A percentile compares a stretch with the other conserved stretches of the same genome.
phyloP scores from a whole-genome alignment of 441 rosid genomes.

The Mallotus repandus region DNA sequence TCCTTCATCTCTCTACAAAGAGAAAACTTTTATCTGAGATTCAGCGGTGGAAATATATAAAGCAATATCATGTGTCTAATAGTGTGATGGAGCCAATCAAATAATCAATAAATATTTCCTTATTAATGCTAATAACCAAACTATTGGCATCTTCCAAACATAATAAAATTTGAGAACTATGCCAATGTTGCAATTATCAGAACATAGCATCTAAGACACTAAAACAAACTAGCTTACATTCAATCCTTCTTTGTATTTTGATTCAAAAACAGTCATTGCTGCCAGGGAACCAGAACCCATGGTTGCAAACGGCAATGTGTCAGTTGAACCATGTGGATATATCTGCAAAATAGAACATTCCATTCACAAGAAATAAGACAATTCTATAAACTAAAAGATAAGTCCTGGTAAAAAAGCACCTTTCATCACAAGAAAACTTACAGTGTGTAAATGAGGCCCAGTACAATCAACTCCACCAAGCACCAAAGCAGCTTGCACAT shows the following conservation, averaged over 20 bases:
- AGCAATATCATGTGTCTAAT: background rate
- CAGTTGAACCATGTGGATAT: conserved; percentile 97
- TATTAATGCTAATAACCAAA: background rate
- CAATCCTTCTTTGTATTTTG: conserved; percentile 85
- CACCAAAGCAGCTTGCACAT: conserved; percentile 88
- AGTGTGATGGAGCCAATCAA: background rate
- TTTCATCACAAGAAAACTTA: conserved; percentile 31
- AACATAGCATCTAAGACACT: background rate
- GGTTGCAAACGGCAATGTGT: conserved; percentile 91
- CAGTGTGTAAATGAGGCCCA: conserved; percentile 95
- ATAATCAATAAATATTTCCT: background rate
- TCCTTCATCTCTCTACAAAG: conserved; percentile 82
- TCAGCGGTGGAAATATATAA: background rate
- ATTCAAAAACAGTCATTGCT: conserved; percentile 92
- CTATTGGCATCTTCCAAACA: background rate
- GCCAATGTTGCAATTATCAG: background rate
- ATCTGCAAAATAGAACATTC: conserved; percentile 49
- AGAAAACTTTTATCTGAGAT: conserved; percentile 8
- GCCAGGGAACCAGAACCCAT: conserved; percentile 99
- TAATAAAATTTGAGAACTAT: background rate
- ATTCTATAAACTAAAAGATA: background rate
- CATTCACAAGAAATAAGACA: conserved; percentile 21
- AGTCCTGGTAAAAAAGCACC: background rate
- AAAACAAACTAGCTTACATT: conserved; percentile 52
- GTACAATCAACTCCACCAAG: conserved; percentile 97